phyloP scores from a whole-genome alignment of 768 basidiomycete genomes.

The Leccinum imitatum region DNA sequence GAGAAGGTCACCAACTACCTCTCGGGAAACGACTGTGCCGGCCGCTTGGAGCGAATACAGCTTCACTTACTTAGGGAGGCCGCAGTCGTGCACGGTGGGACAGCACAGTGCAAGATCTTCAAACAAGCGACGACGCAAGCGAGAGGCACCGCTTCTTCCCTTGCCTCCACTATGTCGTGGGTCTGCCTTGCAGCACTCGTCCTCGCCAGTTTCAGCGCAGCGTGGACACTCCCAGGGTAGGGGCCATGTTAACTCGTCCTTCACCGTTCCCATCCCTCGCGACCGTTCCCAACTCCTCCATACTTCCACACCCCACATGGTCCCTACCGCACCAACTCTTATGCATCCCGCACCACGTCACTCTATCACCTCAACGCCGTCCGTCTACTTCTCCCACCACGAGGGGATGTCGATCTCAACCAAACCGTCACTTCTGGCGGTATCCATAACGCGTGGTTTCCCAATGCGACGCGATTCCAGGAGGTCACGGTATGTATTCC shows the following conservation, averaged over 20 bases:
- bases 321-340: slow-evolving; percentile 38
- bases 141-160: too few species aligned
- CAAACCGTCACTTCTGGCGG: slow-evolving; percentile 35
- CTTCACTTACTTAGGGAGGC: too few species aligned
- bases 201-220: too few species aligned
- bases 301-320: slow-evolving; percentile 43
- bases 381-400: not conserved
- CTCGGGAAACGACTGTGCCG: too few species aligned
- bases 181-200: too few species aligned
- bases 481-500: slow-evolving; percentile 27
- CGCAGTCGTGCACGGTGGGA: too few species aligned
- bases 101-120: too few species aligned
- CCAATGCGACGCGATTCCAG: slow-evolving; percentile 16
- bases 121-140: too few species aligned
- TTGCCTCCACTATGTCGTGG: too few species aligned
- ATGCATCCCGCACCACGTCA: slow-evolving; percentile 26
- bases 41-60: too few species aligned
- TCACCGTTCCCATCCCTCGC: slow-evolving; percentile 46
- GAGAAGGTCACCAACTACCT: too few species aligned
- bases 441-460: slow-evolving; percentile 44
- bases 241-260: slow-evolving; percentile 17
- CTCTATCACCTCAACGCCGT: slow-evolving; percentile 33
- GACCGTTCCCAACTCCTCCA: slow-evolving; percentile 19
- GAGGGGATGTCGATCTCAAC: slow-evolving; percentile 34
- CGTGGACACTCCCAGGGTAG: too few species aligned